Evolutionary conservation across 495 filamentous ascomycete genomes (phyloP).

Genomic region (Penicillium ochrochloron): DNA sequence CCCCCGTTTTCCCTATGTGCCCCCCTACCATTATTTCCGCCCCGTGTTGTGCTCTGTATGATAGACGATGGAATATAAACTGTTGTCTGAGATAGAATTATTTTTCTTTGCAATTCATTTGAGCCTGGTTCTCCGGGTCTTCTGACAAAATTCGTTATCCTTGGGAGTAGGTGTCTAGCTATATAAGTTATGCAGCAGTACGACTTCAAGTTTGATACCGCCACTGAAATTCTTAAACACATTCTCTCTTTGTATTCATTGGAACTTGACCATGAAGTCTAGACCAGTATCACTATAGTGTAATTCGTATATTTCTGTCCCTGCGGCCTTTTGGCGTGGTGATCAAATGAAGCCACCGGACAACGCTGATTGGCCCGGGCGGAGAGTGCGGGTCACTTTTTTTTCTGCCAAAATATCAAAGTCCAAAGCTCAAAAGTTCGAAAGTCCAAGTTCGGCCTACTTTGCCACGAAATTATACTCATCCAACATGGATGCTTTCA

Average conservation of each 20-base stretch:
- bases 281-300: neutral
- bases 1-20: constrained; percentile 36
- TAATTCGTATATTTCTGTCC: neutral
- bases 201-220: neutral
- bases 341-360: neutral
- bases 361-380: constrained; percentile 45
- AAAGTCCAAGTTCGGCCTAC: neutral
- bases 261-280: neutral
- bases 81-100: constrained; percentile 52
- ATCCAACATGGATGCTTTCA: constrained; percentile 58
- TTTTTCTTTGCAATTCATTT: constrained; percentile 28
- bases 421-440: constrained; percentile 18
- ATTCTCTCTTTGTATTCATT: too few relatives aligned
- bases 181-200: neutral
- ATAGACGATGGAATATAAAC: constrained; percentile 60
- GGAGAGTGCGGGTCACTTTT: constrained; percentile 29
- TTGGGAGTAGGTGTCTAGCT: neutral
- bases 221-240: neutral
- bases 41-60: constrained; percentile 55
- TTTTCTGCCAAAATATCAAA: constrained; percentile 39
- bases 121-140: neutral
- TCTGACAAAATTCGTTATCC: neutral
- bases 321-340: neutral
- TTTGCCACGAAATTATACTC: constrained; percentile 13
- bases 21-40: constrained; percentile 32